Conservation (phyloP, 768 basidiomycete genomes). For the Multifurca ochricompacta region DNA sequence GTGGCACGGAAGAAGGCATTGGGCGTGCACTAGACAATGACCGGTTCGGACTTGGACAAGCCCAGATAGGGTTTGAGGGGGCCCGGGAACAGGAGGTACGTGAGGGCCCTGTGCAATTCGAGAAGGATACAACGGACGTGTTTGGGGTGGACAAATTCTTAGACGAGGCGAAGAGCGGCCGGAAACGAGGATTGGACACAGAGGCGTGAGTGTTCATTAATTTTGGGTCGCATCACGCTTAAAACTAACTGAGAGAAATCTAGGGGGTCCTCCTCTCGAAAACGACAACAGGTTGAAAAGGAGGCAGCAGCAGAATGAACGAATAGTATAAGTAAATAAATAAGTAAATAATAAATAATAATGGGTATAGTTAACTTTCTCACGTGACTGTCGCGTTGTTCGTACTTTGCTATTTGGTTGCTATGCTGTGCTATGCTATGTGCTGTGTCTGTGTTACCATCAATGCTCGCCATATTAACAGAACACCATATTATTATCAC, state of each 20-base stretch:
- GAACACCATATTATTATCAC: constrained; percentile 40
- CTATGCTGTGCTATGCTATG: too few species aligned
- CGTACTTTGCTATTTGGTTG: not conserved
- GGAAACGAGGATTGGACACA: constrained; percentile 80
- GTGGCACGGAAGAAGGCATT: constrained; percentile 94
- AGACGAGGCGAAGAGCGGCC: constrained; percentile 94
- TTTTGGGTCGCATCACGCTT: too few species aligned
- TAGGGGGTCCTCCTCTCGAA: constrained; percentile 52
- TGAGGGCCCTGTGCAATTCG: constrained; percentile 96
- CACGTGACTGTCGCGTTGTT: not conserved
- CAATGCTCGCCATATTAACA: constrained; percentile 55
- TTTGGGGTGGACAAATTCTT: constrained; percentile 96
- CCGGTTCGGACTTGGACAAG: constrained; percentile 83
- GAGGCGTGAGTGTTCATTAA: constrained; percentile 61
- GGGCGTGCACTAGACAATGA: constrained; percentile 86
- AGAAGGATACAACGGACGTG: constrained; percentile 95
- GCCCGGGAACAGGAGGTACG: constrained; percentile 75
- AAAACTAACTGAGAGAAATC: too few species aligned
- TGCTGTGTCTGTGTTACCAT: too few species aligned
- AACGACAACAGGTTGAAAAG: constrained; percentile 61
- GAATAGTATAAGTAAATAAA: too few species aligned
- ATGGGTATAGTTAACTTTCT: not conserved
- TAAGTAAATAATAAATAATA: too few species aligned
- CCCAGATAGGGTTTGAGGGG: constrained; percentile 84
- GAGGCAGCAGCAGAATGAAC: constrained; percentile 40